Evolutionary conservation across 2,329 filamentous ascomycete genomes (phyloP).

Genomic region (Allantophomopsis cytisporea): DNA sequence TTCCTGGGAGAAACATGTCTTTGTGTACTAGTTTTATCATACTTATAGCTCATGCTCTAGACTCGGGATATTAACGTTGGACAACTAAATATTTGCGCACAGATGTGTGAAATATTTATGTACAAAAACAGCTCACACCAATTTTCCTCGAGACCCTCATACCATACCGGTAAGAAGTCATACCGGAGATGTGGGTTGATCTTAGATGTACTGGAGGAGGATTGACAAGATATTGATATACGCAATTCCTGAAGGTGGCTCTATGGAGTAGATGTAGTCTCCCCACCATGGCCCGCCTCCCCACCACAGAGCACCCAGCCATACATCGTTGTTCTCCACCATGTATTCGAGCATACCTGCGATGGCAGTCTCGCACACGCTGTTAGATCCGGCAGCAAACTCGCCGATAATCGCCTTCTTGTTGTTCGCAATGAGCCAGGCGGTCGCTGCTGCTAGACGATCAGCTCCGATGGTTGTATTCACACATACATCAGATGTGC

Average conservation of each 20-base stretch:
- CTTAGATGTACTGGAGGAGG: constrained; percentile 1
- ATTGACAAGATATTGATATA: constrained; percentile 13
- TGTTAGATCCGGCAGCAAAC: constrained; percentile 33
- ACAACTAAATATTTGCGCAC: no score
- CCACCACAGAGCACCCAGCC: constrained; percentile 36
- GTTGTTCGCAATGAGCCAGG: constrained; percentile 34
- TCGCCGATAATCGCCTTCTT: constrained; percentile 37
- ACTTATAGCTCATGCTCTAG: no score
- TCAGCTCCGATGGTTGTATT: constrained; percentile 32
- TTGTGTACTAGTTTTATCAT: no score
- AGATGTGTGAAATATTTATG: no score
- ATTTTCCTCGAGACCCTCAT: no score
- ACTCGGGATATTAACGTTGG: no score
- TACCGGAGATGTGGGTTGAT: no score
- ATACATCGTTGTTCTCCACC: constrained; percentile 32
- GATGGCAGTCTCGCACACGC: constrained; percentile 29
- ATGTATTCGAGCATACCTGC: constrained; percentile 31
- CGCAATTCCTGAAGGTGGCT: constrained; percentile 27
- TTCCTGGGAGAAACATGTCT: no score
- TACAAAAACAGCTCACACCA: no score
- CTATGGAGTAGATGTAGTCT: constrained; percentile 29
- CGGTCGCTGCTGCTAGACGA: constrained; percentile 30
- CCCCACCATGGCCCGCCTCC: constrained; percentile 36
- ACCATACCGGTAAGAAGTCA: no score
- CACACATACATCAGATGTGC: constrained; percentile 32